Conservation (phyloP, 768 basidiomycete genomes). For the Phlebiopsis flavidoalba region DNA sequence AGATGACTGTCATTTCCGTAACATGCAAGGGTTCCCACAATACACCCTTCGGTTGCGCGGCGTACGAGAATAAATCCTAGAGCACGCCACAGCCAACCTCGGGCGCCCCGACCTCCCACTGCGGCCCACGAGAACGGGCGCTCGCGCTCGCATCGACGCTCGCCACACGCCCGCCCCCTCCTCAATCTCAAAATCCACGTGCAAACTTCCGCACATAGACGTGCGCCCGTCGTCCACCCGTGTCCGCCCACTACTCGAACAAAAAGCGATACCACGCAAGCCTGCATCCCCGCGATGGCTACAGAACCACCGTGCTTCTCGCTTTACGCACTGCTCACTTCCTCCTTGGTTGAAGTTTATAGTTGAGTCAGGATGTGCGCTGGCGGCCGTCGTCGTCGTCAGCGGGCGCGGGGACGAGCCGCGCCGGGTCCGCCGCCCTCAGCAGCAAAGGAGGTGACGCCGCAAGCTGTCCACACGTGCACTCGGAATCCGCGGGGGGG, state of each 20-base stretch:
- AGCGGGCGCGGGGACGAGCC: conserved; percentile 13
- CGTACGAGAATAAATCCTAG: neutral
- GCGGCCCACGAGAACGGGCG: too few species aligned
- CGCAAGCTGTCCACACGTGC: conserved; percentile 81
- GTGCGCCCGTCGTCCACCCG: too few species aligned
- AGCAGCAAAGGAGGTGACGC: conserved; percentile 80
- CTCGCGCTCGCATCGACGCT: conserved; percentile 8
- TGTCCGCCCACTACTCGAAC: too few species aligned
- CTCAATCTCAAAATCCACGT: too few species aligned
- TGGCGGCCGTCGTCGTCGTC: neutral
- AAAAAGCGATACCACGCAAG: too few species aligned
- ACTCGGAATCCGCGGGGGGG: conserved; percentile 53
- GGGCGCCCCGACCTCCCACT: too few species aligned
- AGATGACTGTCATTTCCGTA: too few species aligned
- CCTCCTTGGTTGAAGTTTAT: neutral
- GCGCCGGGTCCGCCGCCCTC: conserved; percentile 66
- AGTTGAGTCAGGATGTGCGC: neutral
- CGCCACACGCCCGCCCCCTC: conserved; percentile 7
- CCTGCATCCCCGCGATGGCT: too few species aligned
- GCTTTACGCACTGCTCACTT: neutral
- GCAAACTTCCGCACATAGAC: too few species aligned
- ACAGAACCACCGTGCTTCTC: too few species aligned
- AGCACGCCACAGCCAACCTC: neutral
- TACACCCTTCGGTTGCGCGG: too few species aligned
- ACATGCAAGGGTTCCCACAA: too few species aligned